Base-by-base conservation (phyloP, 441 rosid genomes). In the Gossypium lobatum region DNA sequence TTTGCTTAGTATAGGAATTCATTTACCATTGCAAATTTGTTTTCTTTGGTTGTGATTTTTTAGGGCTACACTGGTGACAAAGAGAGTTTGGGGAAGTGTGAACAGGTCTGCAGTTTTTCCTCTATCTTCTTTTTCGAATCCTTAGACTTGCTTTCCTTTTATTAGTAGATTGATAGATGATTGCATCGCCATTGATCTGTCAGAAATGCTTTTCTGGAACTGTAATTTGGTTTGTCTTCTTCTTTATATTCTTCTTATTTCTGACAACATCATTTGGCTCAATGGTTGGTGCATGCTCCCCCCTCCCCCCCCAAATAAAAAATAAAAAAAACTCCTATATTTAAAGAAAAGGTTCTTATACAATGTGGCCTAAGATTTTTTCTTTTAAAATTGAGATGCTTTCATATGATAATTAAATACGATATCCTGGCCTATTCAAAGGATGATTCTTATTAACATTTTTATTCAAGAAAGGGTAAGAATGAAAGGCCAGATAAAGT, bases 31-130 rank as follows among this genome's bases (percentile, higher is more conserved):
- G 18, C 34, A 34, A 28, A 42, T 18, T 81, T 76, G 21, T 52
- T 42, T 61, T 79, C 78, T 73, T 64, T 39, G 28, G 17, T 66
- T 78, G 70, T 72, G 59, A 73, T 83, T 53, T 71, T 64, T 69
- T 57, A 95, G 99, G 76, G 77, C 73, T 95, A 90, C 77, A 82
- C 88, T 45, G 98, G 99, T 63, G 93, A 95, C 88, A 89, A 81
- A 82, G 87, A 85, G 65, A 84, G 70, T 65, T 79, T 95, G 78
- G 97, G 99, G 79, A 95, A 90, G 81, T 95, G 97, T 82, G 99
- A 95, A 80, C 98, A 91, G 98, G 99, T 95, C 34, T 76, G 89
- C 75, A 70, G 42, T 26, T 48, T 80, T 25, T 55, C 39, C 54
- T 34, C 25, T 21, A 75, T 76, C 61, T 70, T 68, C 18, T 26